Percentiles rank a stretch among this genome's conserved stretches.
Conservation (phyloP, 176 grass and related monocot species). For the Pontederia paniculata region DNA sequence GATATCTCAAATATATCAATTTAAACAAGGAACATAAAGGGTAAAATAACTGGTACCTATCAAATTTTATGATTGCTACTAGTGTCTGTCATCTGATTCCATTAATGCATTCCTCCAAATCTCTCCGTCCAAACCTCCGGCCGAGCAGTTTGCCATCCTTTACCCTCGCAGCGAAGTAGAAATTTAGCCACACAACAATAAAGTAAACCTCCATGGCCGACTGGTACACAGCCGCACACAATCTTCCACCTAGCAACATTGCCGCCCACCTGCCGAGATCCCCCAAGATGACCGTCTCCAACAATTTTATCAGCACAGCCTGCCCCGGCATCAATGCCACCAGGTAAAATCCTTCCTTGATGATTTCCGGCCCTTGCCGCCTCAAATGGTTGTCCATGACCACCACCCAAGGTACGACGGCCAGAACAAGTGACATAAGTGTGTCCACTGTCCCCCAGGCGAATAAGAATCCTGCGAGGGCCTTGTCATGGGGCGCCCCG, state of each 20-base stretch:
- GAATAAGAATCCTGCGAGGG: constrained; percentile 55
- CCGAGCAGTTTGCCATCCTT: constrained; percentile 52
- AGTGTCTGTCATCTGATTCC: constrained; percentile 29
- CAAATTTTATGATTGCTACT: not conserved
- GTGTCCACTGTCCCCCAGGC: constrained; percentile 71
- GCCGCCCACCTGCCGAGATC: constrained; percentile 50
- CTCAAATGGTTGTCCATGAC: constrained; percentile 68
- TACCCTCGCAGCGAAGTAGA: constrained; percentile 62
- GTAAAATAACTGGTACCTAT: not conserved
- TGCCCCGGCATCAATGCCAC: constrained; percentile 59
- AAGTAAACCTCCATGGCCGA: constrained; percentile 71
- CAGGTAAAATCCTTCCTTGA: constrained; percentile 86
- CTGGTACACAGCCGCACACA: constrained; percentile 54
- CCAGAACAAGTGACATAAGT: constrained; percentile 61
- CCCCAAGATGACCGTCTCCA: constrained; percentile 66
- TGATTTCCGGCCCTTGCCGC: constrained; percentile 46
- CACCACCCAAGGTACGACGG: constrained; percentile 80
- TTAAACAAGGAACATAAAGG: not conserved
- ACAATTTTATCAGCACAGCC: constrained; percentile 76
- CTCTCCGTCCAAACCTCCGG: constrained; percentile 50
- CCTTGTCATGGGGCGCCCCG: constrained; percentile 29
- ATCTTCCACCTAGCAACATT: constrained; percentile 46
- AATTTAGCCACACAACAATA: constrained; percentile 85
- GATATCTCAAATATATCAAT: not conserved
- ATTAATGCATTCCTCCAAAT: constrained; percentile 66